Conservation (phyloP, 345 rosid genomes). For the Hirschfeldia incana region DNA sequence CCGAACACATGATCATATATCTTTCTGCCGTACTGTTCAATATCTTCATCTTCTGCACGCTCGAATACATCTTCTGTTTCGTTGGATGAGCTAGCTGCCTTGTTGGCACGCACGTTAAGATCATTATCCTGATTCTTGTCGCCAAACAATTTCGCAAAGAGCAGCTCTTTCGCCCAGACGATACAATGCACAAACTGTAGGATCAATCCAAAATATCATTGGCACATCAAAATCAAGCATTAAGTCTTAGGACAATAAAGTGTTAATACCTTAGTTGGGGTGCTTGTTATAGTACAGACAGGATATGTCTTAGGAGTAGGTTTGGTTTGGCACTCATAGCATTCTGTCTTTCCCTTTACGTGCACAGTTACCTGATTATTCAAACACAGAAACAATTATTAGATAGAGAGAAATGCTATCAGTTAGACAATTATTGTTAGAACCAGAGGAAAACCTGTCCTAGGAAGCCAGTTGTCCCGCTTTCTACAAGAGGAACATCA, state of each 20-base stretch:
- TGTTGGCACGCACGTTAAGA: slow-evolving; percentile 83
- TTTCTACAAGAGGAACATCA: slow-evolving; percentile 93
- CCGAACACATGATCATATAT: slow-evolving; percentile 99
- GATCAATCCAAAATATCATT: slow-evolving; percentile 19
- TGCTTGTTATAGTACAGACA: slow-evolving; percentile 98
- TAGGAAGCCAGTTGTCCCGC: slow-evolving; percentile 98
- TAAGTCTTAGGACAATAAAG: slow-evolving; percentile 2
- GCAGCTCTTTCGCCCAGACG: slow-evolving; percentile 98
- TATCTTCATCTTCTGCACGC: slow-evolving; percentile 66
- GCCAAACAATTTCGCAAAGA: slow-evolving; percentile 95
- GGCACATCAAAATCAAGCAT: slow-evolving; percentile 2
- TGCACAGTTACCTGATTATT: slow-evolving; percentile 80
- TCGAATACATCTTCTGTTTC: slow-evolving; percentile 71
- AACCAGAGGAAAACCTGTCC: slow-evolving; percentile 74
- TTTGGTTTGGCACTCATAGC: slow-evolving; percentile 95
- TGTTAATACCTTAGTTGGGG: slow-evolving; percentile 99
- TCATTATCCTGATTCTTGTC: slow-evolving; percentile 96
- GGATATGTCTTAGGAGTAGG: slow-evolving; percentile 98
- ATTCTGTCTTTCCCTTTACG: slow-evolving; percentile 89
- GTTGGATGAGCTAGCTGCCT: slow-evolving; percentile 64
- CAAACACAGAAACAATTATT: slow-evolving; percentile 18
- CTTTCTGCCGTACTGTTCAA: slow-evolving; percentile 83
- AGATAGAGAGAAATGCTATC: slow-evolving; percentile 10
- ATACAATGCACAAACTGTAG: slow-evolving; percentile 97
- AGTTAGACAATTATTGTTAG: no score